Conservation (phyloP, 371 early-diverging fungal genomes). For the Mortierella sp. region DNA sequence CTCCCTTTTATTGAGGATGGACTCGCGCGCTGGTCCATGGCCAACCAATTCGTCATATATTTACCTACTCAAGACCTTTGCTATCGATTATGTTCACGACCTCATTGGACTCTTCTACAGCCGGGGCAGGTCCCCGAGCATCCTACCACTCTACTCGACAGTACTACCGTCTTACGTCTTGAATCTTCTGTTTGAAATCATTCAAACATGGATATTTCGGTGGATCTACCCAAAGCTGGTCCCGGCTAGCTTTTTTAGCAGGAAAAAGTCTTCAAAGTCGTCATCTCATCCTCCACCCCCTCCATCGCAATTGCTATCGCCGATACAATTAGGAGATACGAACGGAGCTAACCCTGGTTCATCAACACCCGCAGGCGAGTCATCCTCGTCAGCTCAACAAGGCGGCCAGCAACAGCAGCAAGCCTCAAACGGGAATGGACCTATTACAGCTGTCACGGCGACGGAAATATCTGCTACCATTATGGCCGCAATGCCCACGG, state of each 20-base stretch:
- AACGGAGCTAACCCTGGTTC: background rate
- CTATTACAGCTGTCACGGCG: slow-evolving; percentile 41
- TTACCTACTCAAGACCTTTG: slow-evolving; percentile 55
- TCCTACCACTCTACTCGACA: slow-evolving; percentile 56
- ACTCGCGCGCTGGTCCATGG: slow-evolving; percentile 58
- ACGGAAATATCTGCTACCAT: slow-evolving; percentile 52
- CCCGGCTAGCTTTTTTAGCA: slow-evolving; percentile 33
- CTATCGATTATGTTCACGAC: slow-evolving; percentile 60
- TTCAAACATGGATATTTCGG: slow-evolving; percentile 64
- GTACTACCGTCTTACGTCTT: slow-evolving; percentile 67
- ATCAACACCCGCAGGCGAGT: background rate
- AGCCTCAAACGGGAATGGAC: background rate
- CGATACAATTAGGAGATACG: slow-evolving; percentile 12
- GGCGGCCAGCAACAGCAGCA: slow-evolving; percentile 34
- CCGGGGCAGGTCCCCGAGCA: slow-evolving; percentile 28
- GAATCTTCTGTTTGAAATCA: slow-evolving; percentile 63
- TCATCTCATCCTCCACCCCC: slow-evolving; percentile 11
- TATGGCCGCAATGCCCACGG: slow-evolving; percentile 54
- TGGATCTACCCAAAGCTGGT: slow-evolving; percentile 49
- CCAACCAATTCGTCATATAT: slow-evolving; percentile 48
- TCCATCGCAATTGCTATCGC: slow-evolving; percentile 16
- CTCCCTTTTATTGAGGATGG: slow-evolving; percentile 68
- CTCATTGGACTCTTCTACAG: slow-evolving; percentile 58
- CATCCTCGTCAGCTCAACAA: slow-evolving; percentile 9
- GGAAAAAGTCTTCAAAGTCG: slow-evolving; percentile 32